Base-by-base conservation (phyloP, 805 yeast genomes). In the Lipomyces japonicus region DNA sequence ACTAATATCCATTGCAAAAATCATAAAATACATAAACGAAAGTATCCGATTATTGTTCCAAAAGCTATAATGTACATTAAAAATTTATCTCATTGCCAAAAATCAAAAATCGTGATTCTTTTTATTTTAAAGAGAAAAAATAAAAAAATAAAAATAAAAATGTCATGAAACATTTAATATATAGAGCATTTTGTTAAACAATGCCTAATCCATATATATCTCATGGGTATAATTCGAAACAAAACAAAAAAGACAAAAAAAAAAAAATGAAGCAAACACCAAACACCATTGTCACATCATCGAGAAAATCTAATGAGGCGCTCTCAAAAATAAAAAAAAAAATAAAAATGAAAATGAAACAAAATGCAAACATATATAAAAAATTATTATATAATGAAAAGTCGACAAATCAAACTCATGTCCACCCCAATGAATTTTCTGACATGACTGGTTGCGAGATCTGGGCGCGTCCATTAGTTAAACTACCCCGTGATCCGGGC, bases 381-480 rank as follows among this genome's bases (percentile, higher is more conserved):
- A 12, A 19, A 12, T 14, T 34, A 6, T 34, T 34, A 34, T 34
- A n/a, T n/a, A n/a, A n/a, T n/a, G n/a, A n/a, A n/a, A n/a, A n/a
- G n/a, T n/a, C n/a, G n/a, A n/a, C n/a, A n/a, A n/a, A n/a, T 47
- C 54, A 18, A 26, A 40, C 22, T 61, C 50, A 68, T 31, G 61
- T 61, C 73, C 73, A 70, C 16, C 73, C 73, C 7, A 70, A 60
- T 19, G 72, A 66, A 60, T 70, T 70, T 48, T 70, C 73, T 43
- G 70, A 63, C 63, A 66, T 67, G 4, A 70, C 70, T 5, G 73
- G 73, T 42, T 59, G 64, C 23, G 71, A 67, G 42, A 69, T 69
- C 34, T 59, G 63, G 25, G 59, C 42, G 35, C 48, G 54, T 24
- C 52, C 48, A 22, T 55, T 37, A 34, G 37, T 40, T 7, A 44